Evolutionary conservation across 1,284 basidiomycete species (phyloP).

Genomic region (Marasmius fiardii): DNA sequence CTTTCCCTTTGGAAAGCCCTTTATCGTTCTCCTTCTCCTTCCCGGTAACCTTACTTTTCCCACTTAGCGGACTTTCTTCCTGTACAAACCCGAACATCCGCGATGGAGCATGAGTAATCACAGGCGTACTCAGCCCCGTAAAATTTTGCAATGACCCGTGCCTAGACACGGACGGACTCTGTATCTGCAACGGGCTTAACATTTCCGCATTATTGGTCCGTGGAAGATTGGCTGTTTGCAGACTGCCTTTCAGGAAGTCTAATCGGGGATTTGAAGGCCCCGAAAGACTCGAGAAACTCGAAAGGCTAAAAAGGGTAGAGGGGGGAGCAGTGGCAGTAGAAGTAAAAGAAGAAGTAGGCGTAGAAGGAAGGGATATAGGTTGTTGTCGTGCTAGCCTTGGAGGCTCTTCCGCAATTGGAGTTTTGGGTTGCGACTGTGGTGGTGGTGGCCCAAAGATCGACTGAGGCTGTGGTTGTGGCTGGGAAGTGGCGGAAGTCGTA

Average conservation of each 20-base stretch:
- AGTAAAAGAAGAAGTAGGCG: background rate
- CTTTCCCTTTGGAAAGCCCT: conserved; percentile 18
- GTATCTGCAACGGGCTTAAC: conserved; percentile 44
- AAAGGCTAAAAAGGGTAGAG: too few relatives aligned
- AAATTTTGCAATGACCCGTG: conserved; percentile 15
- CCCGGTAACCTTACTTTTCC: conserved; percentile 28
- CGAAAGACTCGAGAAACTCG: too few relatives aligned
- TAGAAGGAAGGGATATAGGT: background rate
- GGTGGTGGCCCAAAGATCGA: background rate
- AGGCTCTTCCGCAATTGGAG: background rate
- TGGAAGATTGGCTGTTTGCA: conserved; percentile 27
- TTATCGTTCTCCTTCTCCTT: background rate
- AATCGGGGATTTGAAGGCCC: conserved; percentile 21
- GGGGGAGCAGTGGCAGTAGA: too few relatives aligned
- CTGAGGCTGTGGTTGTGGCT: background rate
- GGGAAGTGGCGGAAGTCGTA: background rate
- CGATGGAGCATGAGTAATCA: background rate
- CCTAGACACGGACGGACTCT: conserved; percentile 27
- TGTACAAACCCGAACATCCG: background rate
- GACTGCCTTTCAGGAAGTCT: conserved; percentile 29
- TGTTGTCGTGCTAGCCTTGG: background rate
- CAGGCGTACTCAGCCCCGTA: conserved; percentile 1
- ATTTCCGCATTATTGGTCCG: conserved; percentile 31
- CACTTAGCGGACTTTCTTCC: conserved; percentile 11
- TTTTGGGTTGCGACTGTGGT: background rate